phyloP scores from a whole-genome alignment of 352 stramenopile genomes.

The Achlya hypogyna region DNA sequence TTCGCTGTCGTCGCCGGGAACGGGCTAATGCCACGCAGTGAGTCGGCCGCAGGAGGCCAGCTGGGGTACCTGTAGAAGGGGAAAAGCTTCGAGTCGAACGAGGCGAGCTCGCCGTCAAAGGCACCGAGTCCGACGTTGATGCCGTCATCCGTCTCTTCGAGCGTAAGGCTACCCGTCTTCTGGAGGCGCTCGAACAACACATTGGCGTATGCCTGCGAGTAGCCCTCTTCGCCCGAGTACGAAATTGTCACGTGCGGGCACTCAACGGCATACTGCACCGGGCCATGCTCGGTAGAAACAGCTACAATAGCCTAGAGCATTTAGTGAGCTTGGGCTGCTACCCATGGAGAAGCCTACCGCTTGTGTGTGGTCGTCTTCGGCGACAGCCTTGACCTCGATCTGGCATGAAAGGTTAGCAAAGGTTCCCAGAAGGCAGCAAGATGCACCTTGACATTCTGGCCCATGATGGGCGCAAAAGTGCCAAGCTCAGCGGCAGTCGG shows the following conservation, averaged over 20 bases:
- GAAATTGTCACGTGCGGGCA: conserved; percentile 54
- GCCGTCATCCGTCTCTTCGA: conserved; percentile 27
- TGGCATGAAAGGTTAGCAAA: background rate
- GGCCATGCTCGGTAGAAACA: conserved; percentile 52
- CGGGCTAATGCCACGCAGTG: conserved; percentile 28
- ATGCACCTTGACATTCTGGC: conserved; percentile 35
- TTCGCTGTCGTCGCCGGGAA: conserved; percentile 48
- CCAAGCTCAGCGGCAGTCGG: conserved; percentile 59
- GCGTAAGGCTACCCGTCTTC: conserved; percentile 44
- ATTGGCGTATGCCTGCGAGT: conserved; percentile 50
- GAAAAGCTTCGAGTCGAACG: conserved; percentile 60
- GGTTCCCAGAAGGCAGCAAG: background rate
- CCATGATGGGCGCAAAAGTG: conserved; percentile 60
- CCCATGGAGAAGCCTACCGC: conserved; percentile 24
- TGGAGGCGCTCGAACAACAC: conserved; percentile 69
- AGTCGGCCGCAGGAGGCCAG: background rate
- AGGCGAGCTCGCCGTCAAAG: conserved; percentile 41
- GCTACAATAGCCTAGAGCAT: conserved; percentile 38
- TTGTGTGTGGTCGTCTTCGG: conserved; percentile 55
- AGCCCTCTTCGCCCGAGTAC: conserved; percentile 33
- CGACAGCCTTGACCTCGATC: conserved; percentile 46
- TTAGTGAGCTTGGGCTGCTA: background rate
- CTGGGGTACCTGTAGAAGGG: conserved; percentile 43
- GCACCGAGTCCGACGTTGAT: conserved; percentile 1
- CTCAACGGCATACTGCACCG: conserved; percentile 29